Base-by-base conservation (phyloP, 768 basidiomycete species). In the Myochromella boudieri region DNA sequence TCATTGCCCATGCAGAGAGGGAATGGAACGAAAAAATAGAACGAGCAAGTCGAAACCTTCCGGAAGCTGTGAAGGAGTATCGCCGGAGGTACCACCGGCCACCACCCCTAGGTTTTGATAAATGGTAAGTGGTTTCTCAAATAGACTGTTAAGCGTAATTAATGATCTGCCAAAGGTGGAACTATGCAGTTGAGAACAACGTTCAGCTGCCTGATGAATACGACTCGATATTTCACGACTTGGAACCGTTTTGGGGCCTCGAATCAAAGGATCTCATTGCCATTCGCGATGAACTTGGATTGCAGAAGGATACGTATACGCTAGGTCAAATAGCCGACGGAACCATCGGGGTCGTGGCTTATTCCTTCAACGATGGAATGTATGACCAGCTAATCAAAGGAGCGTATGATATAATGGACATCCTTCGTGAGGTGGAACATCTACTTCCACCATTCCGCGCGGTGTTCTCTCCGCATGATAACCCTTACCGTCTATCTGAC, bases 201-300 rank as follows among this genome's bases (percentile, higher is more conserved):
- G 82, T 91, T 24, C 78, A 80, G 55, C 80, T 94, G 33, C 76
- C 87, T 14, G 93, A 95, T 64, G 92, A 95, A 58, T 95, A 91
- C 59, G 88, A 88, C 57, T 74, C 75, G 37, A 79, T 94, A 22
- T 60, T 76, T 42, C 67, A 74, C 38, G 92, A 95, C 63, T 68
- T 97, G 15, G 81, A 80, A 39, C 91, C 89, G 0, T 95, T 87
- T 64, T 92, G 86, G 83, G 72, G 78, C 1, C 70, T 94, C 52
- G 55, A 66, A 24, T 72, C 74, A 6, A 44, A 38, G 5, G 71
- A 71, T 27, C 52, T 76, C 24, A 68, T 63, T 29, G 49, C 46
- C 11, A 63, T 71, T 5, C 64, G 70, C 48, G 42, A 52, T 9
- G 68, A 68, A 0, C 68, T 68, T 66, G 72, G 72, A 51, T 63